These are phyloP conservation scores for Dissophora ornata DNA, from an alignment of 192 early-diverging fungal genomes.

Conservation along the genomic window DNA sequence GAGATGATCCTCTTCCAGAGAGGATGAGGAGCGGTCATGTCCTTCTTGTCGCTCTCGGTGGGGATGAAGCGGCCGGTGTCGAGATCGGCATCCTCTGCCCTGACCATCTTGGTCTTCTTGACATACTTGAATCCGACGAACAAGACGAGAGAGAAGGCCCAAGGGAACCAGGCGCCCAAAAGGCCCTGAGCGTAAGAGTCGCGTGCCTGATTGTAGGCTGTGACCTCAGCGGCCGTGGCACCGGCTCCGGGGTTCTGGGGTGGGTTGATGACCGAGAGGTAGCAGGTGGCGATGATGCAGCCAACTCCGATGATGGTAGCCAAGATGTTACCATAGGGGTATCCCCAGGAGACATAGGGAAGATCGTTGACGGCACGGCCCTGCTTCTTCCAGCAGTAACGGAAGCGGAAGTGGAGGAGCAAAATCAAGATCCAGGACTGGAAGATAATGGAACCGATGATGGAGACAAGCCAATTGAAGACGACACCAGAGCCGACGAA, in stretches of 20 bases:
- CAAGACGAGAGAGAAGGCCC: conserved; percentile 47
- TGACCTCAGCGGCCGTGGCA: neutral
- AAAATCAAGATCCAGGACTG: too few species aligned
- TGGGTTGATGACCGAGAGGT: conserved; percentile 65
- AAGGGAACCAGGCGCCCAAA: conserved; percentile 19
- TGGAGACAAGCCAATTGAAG: conserved; percentile 70
- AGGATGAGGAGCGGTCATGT: neutral
- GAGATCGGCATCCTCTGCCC: conserved; percentile 59
- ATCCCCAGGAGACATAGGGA: conserved; percentile 62
- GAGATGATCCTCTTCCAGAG: conserved; percentile 3
- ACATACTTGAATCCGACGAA: conserved; percentile 63
- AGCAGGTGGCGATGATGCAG: conserved; percentile 62
- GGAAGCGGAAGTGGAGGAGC: too few species aligned
- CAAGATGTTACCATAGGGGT: conserved; percentile 62
- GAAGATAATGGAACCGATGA: too few species aligned
- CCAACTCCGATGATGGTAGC: conserved; percentile 70
- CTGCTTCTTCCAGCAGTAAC: conserved; percentile 75
- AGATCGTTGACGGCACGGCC: conserved; percentile 69
- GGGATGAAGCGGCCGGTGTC: conserved; percentile 54
- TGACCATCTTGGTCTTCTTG: conserved; percentile 57
- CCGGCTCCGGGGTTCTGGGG: conserved; percentile 48
- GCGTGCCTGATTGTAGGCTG: neutral
- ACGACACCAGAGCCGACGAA: conserved; percentile 72
- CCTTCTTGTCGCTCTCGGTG: conserved; percentile 15
- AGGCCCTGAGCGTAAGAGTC: conserved; percentile 12